A percentile compares a stretch with the other conserved stretches of the same genome.
These are phyloP conservation scores for Nicotiana otophora DNA, from an alignment of 257 asterid species.

Conservation along the genomic window DNA sequence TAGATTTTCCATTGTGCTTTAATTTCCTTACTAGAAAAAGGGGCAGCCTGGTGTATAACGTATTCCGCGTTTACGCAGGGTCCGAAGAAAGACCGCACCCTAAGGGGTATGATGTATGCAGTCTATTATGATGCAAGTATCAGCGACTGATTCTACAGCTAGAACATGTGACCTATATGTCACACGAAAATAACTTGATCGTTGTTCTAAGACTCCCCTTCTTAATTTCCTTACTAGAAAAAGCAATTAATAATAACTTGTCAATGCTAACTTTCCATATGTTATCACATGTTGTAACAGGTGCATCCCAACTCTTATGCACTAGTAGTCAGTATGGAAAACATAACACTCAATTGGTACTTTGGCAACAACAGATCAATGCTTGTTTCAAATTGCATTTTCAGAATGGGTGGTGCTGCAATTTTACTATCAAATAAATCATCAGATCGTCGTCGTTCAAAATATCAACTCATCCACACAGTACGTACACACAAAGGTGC, in stretches of 20 bases:
- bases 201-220: no score
- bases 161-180: no score
- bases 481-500: constrained; percentile 67
- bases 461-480: constrained; percentile 56
- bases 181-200: no score
- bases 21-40: no score
- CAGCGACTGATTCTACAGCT: no score
- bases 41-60: no score
- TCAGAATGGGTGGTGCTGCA: constrained; percentile 77
- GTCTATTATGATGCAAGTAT: no score
- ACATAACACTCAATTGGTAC: constrained; percentile 62
- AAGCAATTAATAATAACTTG: not conserved
- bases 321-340: constrained; percentile 62
- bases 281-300: constrained; percentile 19
- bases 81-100: no score
- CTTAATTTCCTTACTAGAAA: not conserved
- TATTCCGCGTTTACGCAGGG: no score
- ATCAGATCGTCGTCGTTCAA: constrained; percentile 36
- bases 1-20: not conserved
- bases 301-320: constrained; percentile 75
- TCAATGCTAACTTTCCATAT: not conserved
- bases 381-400: constrained; percentile 63
- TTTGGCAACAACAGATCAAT: constrained; percentile 62
- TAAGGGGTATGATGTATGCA: no score
- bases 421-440: constrained; percentile 56